Conservation (phyloP, 176 grass and related monocot genomes). For the Lolium multiflorum region DNA sequence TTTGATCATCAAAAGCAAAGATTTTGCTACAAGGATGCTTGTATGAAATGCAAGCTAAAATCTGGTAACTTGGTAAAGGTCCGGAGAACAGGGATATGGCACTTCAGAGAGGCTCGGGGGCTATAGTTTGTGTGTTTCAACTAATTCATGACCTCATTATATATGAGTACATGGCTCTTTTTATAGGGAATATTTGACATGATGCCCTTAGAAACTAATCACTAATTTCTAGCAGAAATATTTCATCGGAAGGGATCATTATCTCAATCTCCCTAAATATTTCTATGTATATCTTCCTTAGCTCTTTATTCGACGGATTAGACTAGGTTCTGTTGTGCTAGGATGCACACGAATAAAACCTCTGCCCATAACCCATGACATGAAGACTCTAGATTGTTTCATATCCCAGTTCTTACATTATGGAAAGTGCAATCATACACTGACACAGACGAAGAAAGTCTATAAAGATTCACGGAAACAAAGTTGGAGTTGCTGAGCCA, state of each 20-base stretch:
- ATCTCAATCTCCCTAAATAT: background rate
- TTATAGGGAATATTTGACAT: conserved; percentile 4
- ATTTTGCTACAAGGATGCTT: conserved; percentile 22
- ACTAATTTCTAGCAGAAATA: background rate
- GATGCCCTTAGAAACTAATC: background rate
- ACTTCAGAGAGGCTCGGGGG: background rate
- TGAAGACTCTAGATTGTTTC: background rate
- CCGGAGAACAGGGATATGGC: background rate
- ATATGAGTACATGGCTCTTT: conserved; percentile 6
- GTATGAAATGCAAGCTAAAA: conserved; percentile 20
- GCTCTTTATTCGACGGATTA: too few species aligned
- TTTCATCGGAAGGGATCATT: background rate
- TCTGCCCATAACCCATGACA: background rate
- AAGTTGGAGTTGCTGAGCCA: background rate
- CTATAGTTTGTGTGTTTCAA: background rate
- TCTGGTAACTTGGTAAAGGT: background rate
- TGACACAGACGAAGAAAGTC: background rate
- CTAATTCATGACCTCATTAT: background rate
- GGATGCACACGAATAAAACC: background rate
- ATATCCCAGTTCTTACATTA: background rate
- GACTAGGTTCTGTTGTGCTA: background rate
- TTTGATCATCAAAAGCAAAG: conserved; percentile 25
- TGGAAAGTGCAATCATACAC: background rate
- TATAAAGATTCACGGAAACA: background rate
- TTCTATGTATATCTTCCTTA: background rate